Percentiles rank a stretch among this genome's conserved stretches.
phyloP scores from a whole-genome alignment of 331 rosid species.

The Arachis monticola region DNA sequence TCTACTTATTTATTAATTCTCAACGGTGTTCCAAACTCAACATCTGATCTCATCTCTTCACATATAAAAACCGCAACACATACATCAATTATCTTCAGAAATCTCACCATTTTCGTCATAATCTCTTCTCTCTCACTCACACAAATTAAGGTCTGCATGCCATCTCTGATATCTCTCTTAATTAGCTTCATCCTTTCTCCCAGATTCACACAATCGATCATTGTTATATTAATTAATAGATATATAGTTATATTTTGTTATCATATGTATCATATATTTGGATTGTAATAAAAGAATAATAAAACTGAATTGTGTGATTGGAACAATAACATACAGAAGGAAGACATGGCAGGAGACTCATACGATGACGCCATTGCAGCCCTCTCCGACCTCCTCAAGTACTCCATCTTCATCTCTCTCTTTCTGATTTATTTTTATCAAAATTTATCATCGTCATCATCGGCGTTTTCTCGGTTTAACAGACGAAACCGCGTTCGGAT shows the following conservation, averaged over 20 bases:
- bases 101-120: too few relatives aligned
- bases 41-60: too few relatives aligned
- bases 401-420: too few relatives aligned
- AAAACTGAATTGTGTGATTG: neutral
- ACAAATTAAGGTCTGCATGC: too few relatives aligned
- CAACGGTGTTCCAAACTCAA: too few relatives aligned
- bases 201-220: constrained; percentile 14
- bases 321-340: constrained; percentile 46
- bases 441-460: neutral
- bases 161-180: too few relatives aligned
- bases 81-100: too few relatives aligned
- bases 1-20: too few relatives aligned
- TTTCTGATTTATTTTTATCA: too few relatives aligned
- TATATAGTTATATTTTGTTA: neutral
- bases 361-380: constrained; percentile 81
- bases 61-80: too few relatives aligned
- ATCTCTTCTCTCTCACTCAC: too few relatives aligned
- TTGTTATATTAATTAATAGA: neutral
- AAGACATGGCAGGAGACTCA: constrained; percentile 73
- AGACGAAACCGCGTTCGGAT: constrained; percentile 20
- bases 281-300: neutral
- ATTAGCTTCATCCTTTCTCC: neutral
- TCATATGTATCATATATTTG: neutral
- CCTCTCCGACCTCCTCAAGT: constrained; percentile 81
- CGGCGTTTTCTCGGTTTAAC: constrained; percentile 36